Conservation (phyloP, 78 protist species). For the Andalucia godoyi region DNA sequence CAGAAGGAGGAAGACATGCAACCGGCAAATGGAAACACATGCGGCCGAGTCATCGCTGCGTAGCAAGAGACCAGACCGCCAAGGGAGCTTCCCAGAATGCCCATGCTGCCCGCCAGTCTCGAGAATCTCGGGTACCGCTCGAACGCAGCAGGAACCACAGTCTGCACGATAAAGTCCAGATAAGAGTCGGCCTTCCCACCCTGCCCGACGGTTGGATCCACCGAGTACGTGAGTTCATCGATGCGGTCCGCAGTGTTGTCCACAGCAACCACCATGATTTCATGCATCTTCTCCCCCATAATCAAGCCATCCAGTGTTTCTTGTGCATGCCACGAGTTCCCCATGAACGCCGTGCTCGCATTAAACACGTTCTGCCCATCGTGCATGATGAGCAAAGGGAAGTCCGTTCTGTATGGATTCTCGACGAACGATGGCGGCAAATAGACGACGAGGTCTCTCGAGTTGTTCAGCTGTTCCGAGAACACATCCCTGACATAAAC, state of each 20-base stretch:
- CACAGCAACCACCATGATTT: conserved; percentile 11
- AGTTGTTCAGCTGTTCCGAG: not conserved
- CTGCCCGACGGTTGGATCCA: not conserved
- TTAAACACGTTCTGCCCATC: conserved; percentile 1
- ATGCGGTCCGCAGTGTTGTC: conserved; percentile 16
- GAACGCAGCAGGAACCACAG: conserved; percentile 1
- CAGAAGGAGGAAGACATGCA: conserved; percentile 25
- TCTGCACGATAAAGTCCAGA: conserved; percentile 24
- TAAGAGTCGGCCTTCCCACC: conserved; percentile 11
- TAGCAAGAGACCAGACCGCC: conserved; percentile 26
- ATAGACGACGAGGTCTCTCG: not conserved
- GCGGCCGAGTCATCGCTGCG: conserved; percentile 19
- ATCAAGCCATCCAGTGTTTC: not conserved
- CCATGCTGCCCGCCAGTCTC: not conserved
- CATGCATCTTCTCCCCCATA: conserved; percentile 19
- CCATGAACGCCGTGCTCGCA: not conserved
- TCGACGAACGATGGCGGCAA: not conserved
- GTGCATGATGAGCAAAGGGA: not conserved
- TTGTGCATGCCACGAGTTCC: not conserved
- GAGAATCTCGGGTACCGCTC: not conserved
- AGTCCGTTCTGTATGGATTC: not conserved
- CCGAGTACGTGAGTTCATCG: conserved; percentile 13
- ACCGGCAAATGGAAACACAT: not conserved
- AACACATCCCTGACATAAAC: conserved; percentile 1
- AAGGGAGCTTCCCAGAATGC: conserved; percentile 9